These are phyloP conservation scores for Melocanna baccifera DNA, from an alignment of 176 grass and related monocot species.

Conservation along the genomic window DNA sequence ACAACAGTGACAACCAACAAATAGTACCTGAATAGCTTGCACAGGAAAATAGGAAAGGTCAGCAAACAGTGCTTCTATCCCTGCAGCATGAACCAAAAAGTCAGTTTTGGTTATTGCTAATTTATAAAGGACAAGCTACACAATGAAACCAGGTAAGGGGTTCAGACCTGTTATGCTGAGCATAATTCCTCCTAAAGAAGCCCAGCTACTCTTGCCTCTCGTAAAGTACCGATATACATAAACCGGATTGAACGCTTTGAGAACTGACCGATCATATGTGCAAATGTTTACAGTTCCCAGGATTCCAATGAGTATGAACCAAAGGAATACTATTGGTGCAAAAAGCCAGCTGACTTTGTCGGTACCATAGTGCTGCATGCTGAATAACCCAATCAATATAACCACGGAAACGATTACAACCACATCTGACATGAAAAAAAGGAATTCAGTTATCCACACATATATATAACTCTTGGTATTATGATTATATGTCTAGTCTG, in stretches of 20 bases:
- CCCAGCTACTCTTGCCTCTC: slow-evolving; percentile 54
- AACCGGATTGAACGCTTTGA: slow-evolving; percentile 73
- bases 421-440: slow-evolving; percentile 49
- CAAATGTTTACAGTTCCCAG: slow-evolving; percentile 70
- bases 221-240: slow-evolving; percentile 70
- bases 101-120: neutral
- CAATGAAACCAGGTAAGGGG: neutral
- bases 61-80: slow-evolving; percentile 87
- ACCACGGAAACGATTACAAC: slow-evolving; percentile 55
- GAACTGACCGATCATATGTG: slow-evolving; percentile 64
- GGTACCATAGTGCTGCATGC: slow-evolving; percentile 86
- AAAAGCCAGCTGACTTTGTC: slow-evolving; percentile 85
- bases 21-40: slow-evolving; percentile 69
- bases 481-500: neutral
- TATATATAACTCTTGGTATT: neutral
- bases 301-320: slow-evolving; percentile 80
- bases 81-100: slow-evolving; percentile 41
- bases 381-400: slow-evolving; percentile 83
- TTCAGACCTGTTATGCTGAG: slow-evolving; percentile 80
- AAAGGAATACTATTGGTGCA: slow-evolving; percentile 75
- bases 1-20: neutral
- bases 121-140: neutral
- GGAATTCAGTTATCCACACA: slow-evolving; percentile 2
- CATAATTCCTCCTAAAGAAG: slow-evolving; percentile 86
- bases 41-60: slow-evolving; percentile 83